phyloP scores from a whole-genome alignment of 2,329 filamentous ascomycete genomes.

The Xylariaceae sp. region DNA sequence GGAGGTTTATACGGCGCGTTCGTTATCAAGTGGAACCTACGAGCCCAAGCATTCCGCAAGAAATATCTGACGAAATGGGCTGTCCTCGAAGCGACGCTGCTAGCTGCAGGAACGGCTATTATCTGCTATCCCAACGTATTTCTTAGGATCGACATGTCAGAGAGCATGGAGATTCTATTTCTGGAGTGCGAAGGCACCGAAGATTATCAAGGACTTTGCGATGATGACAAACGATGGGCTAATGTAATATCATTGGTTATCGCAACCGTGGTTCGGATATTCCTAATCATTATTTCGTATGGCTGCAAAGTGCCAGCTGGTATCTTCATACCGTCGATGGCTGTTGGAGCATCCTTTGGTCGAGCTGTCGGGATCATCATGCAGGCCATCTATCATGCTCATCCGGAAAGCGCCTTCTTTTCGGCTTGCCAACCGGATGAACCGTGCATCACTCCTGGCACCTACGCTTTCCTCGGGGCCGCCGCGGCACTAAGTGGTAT shows the following conservation, averaged over 20 bases:
- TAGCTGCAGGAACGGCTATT: constrained; percentile 82
- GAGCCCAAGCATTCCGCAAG: constrained; percentile 89
- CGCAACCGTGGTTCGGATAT: constrained; percentile 78
- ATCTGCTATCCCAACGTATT: constrained; percentile 98
- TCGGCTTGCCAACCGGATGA: constrained; percentile 86
- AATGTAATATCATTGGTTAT: constrained; percentile 79
- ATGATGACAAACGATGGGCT: constrained; percentile 71
- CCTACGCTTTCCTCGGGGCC: constrained; percentile 93
- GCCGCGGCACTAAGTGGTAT: constrained; percentile 91
- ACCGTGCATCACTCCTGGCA: constrained; percentile 95
- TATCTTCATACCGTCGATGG: constrained; percentile 98
- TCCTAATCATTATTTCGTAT: constrained; percentile 93
- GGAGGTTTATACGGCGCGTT: constrained; percentile 94
- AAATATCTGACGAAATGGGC: constrained; percentile 85
- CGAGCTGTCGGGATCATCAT: constrained; percentile 94
- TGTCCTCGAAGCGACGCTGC: constrained; percentile 80
- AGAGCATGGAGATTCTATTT: constrained; percentile 98
- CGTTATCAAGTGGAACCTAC: constrained; percentile 96
- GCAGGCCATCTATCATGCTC: constrained; percentile 81
- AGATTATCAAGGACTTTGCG: constrained; percentile 88
- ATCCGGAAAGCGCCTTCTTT: constrained; percentile 84
- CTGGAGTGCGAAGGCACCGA: constrained; percentile 87
- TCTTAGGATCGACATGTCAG: constrained; percentile 95
- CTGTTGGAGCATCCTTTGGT: constrained; percentile 91
- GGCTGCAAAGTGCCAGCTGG: constrained; percentile 97